Evolutionary conservation across 345 rosid genomes (phyloP), one percentile per base, ranked within the genome.

Genomic region (Xanthoceras sorbifolium): DNA sequence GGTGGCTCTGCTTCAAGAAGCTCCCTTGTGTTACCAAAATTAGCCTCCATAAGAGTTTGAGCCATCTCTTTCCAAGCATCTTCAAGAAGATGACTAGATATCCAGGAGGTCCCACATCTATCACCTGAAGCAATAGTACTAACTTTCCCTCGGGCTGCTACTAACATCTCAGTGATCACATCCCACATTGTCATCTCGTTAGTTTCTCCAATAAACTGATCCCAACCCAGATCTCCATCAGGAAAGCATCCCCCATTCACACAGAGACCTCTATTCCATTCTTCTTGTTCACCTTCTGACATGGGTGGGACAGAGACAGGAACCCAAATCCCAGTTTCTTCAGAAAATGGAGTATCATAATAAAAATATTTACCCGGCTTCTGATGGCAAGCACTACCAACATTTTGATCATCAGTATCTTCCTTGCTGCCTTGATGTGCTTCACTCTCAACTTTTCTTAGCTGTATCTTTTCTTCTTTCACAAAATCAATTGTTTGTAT

Each of bases 51-150:
- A 42, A 82, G 85, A n/a, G 78, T 79, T 72, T 79, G 82, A 72
- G 85, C 80, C 82, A 82, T 79, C 78, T 79, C 85, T 28, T 72
- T 64, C 82, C 85, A 82, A 29, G 82, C 79, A 52, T 82, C 78
- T 23, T 82, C 82, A 54, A 82, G 82, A 63, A 82, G 82, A 67
- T 72, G 78, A 28, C 25, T 38, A 22, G 82, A 82, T 28, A 82
- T 48, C 85, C 82, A 67, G 11, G 85, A 72, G 32, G 72, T 32
- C 68, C 79, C 32, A 12, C 71, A 20, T 38, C 73, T 71, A 48
- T 71, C 57, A 48, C 80, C 82, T 1, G 82, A 72, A 67, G 85
- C 75, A 67, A 76, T 34, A 40, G 72, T 72, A 62, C 38, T 55
- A 23, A 79, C 69, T 63, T 76, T 76, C 63, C 82, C 85, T 52